These are phyloP conservation scores for Backusella tuberculispora DNA, from an alignment of 192 early-diverging fungal genomes.

Conservation along the genomic window DNA sequence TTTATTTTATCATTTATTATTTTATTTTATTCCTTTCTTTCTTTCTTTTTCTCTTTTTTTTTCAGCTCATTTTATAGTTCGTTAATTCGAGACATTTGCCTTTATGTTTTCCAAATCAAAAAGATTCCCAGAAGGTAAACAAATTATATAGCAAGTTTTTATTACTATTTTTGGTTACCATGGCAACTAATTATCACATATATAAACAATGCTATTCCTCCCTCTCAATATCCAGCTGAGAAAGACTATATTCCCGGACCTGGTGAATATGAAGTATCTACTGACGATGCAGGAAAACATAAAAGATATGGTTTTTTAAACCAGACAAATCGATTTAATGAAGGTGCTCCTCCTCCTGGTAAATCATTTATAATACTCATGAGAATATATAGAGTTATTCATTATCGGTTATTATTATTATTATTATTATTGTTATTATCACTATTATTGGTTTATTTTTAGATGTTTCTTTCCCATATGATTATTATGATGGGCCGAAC, in stretches of 20 bases:
- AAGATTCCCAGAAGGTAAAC: slow-evolving; percentile 30
- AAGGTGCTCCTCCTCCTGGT: slow-evolving; percentile 2
- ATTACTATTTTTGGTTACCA: neutral
- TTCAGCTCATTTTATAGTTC: neutral
- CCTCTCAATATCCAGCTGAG: neutral
- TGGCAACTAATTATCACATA: neutral
- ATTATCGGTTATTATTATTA: neutral
- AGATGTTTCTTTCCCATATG: slow-evolving; percentile 13
- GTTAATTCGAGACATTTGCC: neutral
- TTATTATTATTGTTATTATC: neutral
- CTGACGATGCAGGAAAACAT: neutral
- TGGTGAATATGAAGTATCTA: slow-evolving; percentile 28
- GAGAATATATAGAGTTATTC: neutral
- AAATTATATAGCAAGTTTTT: neutral
- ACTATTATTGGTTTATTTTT: neutral
- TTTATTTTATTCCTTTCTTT: neutral
- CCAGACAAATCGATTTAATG: slow-evolving; percentile 16
- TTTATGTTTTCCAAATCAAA: slow-evolving; percentile 35
- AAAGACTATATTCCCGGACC: slow-evolving; percentile 36
- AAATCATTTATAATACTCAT: neutral
- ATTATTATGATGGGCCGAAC: slow-evolving; percentile 9
- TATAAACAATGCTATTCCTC: neutral
- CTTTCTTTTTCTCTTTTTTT: neutral
- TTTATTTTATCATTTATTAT: slow-evolving; percentile 10
- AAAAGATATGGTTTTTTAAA: slow-evolving; percentile 18